Percentiles rank a stretch among this genome's conserved stretches.
phyloP scores from a whole-genome alignment of 1,139 yeast species.

The Candida mesenterica region DNA sequence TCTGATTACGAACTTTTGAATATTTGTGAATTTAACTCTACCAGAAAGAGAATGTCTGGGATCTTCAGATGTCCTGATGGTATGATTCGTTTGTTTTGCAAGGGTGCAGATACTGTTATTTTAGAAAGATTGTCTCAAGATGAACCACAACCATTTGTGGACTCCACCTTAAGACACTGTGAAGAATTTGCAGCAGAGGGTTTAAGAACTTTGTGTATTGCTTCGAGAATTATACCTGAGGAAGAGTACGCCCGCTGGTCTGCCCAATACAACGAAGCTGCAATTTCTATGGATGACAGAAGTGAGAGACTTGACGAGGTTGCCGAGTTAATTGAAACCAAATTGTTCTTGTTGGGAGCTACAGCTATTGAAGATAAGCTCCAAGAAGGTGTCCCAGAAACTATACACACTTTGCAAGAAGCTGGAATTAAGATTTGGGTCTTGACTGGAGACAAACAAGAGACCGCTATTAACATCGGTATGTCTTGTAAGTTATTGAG shows the following conservation, averaged over 20 bases:
- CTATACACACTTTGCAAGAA: conserved; percentile 88
- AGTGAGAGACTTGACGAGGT: conserved; percentile 68
- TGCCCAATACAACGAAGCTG: conserved; percentile 68
- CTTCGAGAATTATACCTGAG: conserved; percentile 76
- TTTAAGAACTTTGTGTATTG: conserved; percentile 89
- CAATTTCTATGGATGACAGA: conserved; percentile 77
- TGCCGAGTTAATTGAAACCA: conserved; percentile 75
- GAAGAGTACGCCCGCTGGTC: conserved; percentile 72
- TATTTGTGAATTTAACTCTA: conserved; percentile 94
- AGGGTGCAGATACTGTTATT: conserved; percentile 98
- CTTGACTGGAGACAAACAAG: conserved; percentile 96
- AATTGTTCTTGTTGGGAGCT: conserved; percentile 83
- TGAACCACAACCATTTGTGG: conserved; percentile 74
- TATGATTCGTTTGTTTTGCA: conserved; percentile 79
- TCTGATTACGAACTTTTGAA: conserved; percentile 73
- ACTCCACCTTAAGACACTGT: conserved; percentile 78
- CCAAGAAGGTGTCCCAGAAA: conserved; percentile 98
- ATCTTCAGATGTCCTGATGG: conserved; percentile 95
- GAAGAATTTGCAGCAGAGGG: conserved; percentile 98
- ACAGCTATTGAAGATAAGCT: conserved; percentile 97
- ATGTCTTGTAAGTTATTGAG: conserved; percentile 93
- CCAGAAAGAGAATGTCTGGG: conserved; percentile 97
- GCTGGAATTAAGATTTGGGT: conserved; percentile 99
- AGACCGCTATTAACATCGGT: conserved; percentile 98
- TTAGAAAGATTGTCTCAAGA: conserved; percentile 69